Evolutionary conservation across 2,329 filamentous ascomycete genomes (phyloP).

Genomic region (Penicillium fuscoglaucum): DNA sequence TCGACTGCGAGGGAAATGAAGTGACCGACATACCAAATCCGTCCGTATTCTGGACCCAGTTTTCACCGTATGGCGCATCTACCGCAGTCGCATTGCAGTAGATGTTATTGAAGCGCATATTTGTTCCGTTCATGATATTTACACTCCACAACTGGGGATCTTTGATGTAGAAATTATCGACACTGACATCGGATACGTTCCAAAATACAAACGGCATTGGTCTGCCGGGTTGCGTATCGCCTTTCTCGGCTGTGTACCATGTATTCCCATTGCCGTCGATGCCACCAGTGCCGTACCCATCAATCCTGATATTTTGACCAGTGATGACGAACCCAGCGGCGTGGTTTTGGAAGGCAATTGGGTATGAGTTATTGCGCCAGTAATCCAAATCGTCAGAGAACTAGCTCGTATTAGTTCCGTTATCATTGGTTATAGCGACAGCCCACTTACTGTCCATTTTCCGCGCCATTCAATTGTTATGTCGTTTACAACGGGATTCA

Average conservation of each 20-base stretch:
- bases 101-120: constrained; percentile 55
- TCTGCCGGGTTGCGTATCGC: constrained; percentile 50
- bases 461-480: constrained; percentile 56
- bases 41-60: constrained; percentile 61
- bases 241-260: constrained; percentile 55
- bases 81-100: constrained; percentile 53
- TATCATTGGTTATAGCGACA: not conserved
- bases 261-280: constrained; percentile 57
- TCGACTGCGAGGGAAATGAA: not conserved
- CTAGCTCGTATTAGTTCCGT: constrained; percentile 10
- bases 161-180: constrained; percentile 54
- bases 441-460: constrained; percentile 21
- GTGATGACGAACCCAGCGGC: constrained; percentile 54
- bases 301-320: constrained; percentile 52
- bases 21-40: constrained; percentile 47
- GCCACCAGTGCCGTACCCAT: constrained; percentile 55
- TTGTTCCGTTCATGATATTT: constrained; percentile 60
- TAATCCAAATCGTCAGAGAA: constrained; percentile 55
- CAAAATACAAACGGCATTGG: constrained; percentile 61
- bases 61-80: constrained; percentile 52
- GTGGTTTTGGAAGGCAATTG: constrained; percentile 58
- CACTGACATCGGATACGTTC: constrained; percentile 57
- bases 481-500: constrained; percentile 54
- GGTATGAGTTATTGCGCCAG: constrained; percentile 57
- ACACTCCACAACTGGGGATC: constrained; percentile 56